Base-by-base conservation (phyloP, 495 filamentous ascomycete species). In the Hyphodiscus hymeniophilus region DNA sequence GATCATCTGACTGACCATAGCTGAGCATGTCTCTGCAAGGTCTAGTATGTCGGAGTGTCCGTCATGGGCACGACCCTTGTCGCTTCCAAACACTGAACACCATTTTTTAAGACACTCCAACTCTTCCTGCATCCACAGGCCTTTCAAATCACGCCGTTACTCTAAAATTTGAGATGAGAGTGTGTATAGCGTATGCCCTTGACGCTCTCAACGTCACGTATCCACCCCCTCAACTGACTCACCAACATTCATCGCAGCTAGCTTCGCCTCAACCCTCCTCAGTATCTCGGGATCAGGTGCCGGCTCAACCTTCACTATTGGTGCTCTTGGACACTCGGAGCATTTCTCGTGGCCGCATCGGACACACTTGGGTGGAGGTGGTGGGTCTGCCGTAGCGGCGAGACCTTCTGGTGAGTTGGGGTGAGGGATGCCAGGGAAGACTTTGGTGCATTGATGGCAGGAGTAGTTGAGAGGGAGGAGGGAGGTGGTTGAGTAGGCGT, bases 231-330 rank as follows among this genome's bases (percentile, higher is more conserved):
- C 26, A 28, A 28, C 26, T 10, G 26, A 10, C 5, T 4, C 26
- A 4, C 26, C 26, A 28, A 55, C 44, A 34, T 50, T 64, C 48
- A 80, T 32, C 7, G 46, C 61, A 23, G 70, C 74, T 36, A 87
- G 63, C 49, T 72, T 76, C 35, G 70, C 73, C 59, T 82, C 72
- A 10, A 90, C 66, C 30, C 68, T 75, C 58, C 70, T 68, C 36
- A 83, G 50, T 2, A 87, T 62, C 31, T 82, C 83, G 1, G 82
- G 82, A 47, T 87, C 80, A 2, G 73, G 75, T 56, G 77, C 71
- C 13, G 71, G 76, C 51, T 82, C 80, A 23, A 76, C 66, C 52
- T 75, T 80, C 50, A 71, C 74, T 0, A 81, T 76, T 62, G 64
- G 67, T 30, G 71, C 58, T 36, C 73, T 61, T 4, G 64, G 63